These are phyloP conservation scores for Silene coronaria DNA, from an alignment of 179 eudicot genomes.

Conservation along the genomic window DNA sequence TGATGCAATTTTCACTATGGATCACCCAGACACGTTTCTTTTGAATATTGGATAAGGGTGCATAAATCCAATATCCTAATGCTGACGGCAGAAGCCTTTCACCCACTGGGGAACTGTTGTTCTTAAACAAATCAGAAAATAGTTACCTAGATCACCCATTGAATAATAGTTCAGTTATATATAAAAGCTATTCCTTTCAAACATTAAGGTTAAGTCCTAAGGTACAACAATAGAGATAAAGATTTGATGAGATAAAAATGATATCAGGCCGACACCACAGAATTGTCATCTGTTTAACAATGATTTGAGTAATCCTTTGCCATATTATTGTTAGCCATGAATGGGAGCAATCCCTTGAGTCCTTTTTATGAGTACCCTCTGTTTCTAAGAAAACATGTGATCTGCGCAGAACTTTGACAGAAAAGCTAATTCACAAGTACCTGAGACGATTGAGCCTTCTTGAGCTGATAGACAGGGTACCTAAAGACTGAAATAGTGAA, in stretches of 20 bases:
- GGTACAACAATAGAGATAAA: neutral
- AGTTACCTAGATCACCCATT: neutral
- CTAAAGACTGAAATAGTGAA: conserved; percentile 88
- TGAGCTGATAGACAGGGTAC: conserved; percentile 91
- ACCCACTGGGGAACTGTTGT: too few species aligned
- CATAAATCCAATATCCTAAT: too few species aligned
- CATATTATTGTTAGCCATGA: too few species aligned
- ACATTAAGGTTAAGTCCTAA: neutral
- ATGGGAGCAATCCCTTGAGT: neutral
- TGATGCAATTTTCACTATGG: too few species aligned
- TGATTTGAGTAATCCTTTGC: neutral
- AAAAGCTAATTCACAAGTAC: conserved; percentile 31
- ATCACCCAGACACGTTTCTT: too few species aligned
- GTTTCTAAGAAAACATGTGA: neutral
- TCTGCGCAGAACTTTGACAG: neutral
- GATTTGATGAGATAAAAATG: too few species aligned
- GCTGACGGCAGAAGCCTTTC: too few species aligned
- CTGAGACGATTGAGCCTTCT: conserved; percentile 93
- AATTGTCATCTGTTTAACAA: neutral
- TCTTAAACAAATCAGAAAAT: neutral
- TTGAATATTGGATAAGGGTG: too few species aligned
- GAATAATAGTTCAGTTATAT: neutral
- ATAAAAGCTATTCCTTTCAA: neutral
- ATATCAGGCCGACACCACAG: too few species aligned
- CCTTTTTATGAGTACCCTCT: neutral